Percentiles rank a stretch among this genome's conserved stretches.
Evolutionary conservation across 768 basidiomycete genomes (phyloP).

Genomic region (Lactarius sanguifluus): DNA sequence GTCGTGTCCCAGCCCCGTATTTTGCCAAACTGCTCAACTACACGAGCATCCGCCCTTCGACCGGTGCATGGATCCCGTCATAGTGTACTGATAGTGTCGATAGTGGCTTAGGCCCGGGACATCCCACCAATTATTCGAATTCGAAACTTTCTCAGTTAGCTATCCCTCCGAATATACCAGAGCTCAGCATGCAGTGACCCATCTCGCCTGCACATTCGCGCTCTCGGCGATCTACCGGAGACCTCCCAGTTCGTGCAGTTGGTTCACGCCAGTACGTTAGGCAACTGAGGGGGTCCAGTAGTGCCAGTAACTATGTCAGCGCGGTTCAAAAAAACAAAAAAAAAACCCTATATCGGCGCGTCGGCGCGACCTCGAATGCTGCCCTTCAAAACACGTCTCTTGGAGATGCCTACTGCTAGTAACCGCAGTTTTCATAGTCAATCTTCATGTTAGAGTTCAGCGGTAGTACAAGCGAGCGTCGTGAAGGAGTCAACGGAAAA

Average conservation of each 20-base stretch:
- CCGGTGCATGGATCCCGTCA: conserved; percentile 50
- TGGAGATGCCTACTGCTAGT: neutral
- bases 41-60: conserved; percentile 46
- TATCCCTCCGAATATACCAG: too few species aligned
- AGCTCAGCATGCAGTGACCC: too few species aligned
- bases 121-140: conserved; percentile 53
- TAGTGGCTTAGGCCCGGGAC: conserved; percentile 54
- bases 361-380: neutral
- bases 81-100: conserved; percentile 43
- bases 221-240: neutral
- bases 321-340: too few species aligned
- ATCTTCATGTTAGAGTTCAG: conserved; percentile 38
- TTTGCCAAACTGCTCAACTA: too few species aligned
- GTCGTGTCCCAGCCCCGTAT: too few species aligned
- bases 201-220: too few species aligned
- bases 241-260: neutral
- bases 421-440: conserved; percentile 34
- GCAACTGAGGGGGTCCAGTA: neutral
- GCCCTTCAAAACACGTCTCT: neutral
- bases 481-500: conserved; percentile 54
- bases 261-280: too few species aligned
- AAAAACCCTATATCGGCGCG: too few species aligned
- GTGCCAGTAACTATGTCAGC: too few species aligned
- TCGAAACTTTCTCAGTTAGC: neutral
- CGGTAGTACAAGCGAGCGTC: conserved; percentile 38